phyloP scores from a whole-genome alignment of 1,139 yeast species.

The Geotrichum restrictum region DNA sequence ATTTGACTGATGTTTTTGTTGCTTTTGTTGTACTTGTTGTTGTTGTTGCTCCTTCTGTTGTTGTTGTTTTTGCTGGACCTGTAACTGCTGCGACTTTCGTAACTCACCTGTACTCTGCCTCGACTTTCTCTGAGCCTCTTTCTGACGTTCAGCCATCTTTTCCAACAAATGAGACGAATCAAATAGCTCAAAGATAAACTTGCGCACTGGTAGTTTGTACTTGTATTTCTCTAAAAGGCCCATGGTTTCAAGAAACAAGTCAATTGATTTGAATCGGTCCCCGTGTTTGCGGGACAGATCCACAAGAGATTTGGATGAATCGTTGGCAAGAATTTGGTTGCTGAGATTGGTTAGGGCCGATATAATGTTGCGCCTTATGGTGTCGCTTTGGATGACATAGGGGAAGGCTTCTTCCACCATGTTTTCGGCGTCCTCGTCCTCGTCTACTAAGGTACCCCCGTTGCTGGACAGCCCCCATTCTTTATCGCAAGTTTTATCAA shows the following conservation, averaged over 20 bases:
- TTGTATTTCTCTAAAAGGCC: conserved; percentile 62
- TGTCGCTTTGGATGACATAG: conserved; percentile 35
- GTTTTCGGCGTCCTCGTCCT: conserved; percentile 24
- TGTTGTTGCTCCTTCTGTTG: too few relatives aligned
- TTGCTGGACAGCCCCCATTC: conserved; percentile 7
- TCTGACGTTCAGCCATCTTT: conserved; percentile 27
- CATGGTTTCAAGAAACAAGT: conserved; percentile 57
- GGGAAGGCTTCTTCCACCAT: conserved; percentile 22
- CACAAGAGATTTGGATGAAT: conserved; percentile 60
- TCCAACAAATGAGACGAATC: conserved; percentile 57
- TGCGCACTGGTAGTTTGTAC: conserved; percentile 60
- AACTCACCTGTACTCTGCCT: conserved; percentile 7
- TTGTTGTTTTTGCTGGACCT: neutral
- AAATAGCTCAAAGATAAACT: conserved; percentile 67
- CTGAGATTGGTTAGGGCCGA: conserved; percentile 59
- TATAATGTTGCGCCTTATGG: conserved; percentile 49
- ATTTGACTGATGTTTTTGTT: too few relatives aligned
- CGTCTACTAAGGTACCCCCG: too few relatives aligned
- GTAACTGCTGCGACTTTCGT: neutral
- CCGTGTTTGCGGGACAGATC: conserved; percentile 53
- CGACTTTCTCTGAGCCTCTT: conserved; percentile 7
- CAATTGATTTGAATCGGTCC: conserved; percentile 53
- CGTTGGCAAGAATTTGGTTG: conserved; percentile 58
- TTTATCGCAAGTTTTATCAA: conserved; percentile 7
- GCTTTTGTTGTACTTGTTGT: too few relatives aligned